Evolutionary conservation across 257 asterid species (phyloP).

Genomic region (Cinchona pubescens): DNA sequence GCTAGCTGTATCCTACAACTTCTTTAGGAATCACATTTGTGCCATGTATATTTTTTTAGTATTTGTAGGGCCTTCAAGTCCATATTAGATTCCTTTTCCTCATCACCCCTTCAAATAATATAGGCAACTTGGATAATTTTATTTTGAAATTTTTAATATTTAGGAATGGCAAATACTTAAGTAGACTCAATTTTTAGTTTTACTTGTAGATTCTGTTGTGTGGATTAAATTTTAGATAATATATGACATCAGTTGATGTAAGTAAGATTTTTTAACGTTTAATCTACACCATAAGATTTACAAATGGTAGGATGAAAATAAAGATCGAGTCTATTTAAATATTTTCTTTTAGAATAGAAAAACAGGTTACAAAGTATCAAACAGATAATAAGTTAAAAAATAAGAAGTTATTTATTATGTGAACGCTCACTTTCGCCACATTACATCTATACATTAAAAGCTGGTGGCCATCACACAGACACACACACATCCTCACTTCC

Average conservation of each 20-base stretch:
- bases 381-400: background rate
- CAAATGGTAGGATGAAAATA: no score
- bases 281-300: no score
- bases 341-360: no score
- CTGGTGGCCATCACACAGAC: background rate
- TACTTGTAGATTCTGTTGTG: no score
- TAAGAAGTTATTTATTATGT: constrained; percentile 9
- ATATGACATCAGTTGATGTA: no score
- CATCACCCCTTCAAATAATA: background rate
- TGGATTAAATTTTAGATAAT: no score
- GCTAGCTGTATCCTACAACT: constrained; percentile 8
- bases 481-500: background rate
- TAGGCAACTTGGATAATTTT: background rate
- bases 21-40: background rate
- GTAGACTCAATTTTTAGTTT: no score
- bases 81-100: background rate
- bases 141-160: background rate
- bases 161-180: no score
- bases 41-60: background rate
- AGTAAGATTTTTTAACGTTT: no score
- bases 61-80: background rate
- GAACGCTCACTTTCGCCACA: constrained; percentile 21
- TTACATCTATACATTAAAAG: background rate
- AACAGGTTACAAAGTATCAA: constrained; percentile 6
- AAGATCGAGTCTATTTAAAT: no score